Conservation (phyloP, 2,329 filamentous ascomycete genomes). For the Colletotrichum liriopes region DNA sequence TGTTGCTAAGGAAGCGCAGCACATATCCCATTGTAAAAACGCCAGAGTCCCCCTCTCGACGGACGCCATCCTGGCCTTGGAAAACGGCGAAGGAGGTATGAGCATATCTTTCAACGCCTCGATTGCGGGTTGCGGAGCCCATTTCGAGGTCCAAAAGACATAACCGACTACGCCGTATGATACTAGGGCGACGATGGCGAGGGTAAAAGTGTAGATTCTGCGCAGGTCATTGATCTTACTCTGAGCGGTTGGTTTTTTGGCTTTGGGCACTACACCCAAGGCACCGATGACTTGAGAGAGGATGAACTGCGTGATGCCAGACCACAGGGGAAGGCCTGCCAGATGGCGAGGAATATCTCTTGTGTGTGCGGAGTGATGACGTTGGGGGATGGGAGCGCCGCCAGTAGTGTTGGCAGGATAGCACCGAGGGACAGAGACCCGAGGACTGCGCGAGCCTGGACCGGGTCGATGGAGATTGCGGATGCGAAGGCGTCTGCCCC, state of each 20-base stretch:
- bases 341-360: conserved; percentile 44
- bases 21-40: conserved; percentile 47
- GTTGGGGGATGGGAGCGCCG: conserved; percentile 41
- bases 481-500: neutral
- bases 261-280: neutral
- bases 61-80: conserved; percentile 12
- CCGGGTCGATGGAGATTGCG: conserved; percentile 42
- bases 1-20: conserved; percentile 39
- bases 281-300: conserved; percentile 21
- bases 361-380: conserved; percentile 41
- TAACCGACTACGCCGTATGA: conserved; percentile 39
- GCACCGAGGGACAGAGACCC: conserved; percentile 43
- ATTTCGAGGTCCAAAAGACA: conserved; percentile 5
- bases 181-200: conserved; percentile 9
- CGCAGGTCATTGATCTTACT: conserved; percentile 14
- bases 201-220: conserved; percentile 37
- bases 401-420: conserved; percentile 43
- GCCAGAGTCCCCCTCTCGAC: conserved; percentile 38
- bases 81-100: conserved; percentile 20
- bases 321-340: conserved; percentile 47
- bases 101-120: conserved; percentile 38
- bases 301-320: conserved; percentile 35
- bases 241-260: neutral
- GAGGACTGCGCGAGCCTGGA: conserved; percentile 25
- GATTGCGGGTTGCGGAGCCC: neutral